These are phyloP conservation scores for Leptographium flavum DNA, from an alignment of 2,329 filamentous ascomycete genomes.

Conservation along the genomic window DNA sequence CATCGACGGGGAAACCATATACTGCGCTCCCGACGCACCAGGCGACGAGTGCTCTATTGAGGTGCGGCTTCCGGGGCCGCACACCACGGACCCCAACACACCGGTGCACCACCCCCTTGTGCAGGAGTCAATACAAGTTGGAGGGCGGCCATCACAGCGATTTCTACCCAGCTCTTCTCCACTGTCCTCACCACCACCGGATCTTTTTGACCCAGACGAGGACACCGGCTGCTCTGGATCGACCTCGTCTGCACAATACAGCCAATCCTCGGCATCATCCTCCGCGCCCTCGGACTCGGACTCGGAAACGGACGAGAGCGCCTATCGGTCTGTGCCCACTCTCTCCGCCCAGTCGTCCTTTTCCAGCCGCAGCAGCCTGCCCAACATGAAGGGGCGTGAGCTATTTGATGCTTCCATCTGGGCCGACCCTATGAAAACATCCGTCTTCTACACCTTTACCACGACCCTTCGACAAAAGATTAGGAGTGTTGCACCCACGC, in stretches of 20 bases:
- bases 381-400: slow-evolving; percentile 55
- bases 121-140: slow-evolving; percentile 7
- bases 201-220: slow-evolving; percentile 36
- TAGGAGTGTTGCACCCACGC: slow-evolving; percentile 46
- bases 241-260: slow-evolving; percentile 23
- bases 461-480: slow-evolving; percentile 53
- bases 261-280: slow-evolving; percentile 17
- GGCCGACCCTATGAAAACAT: slow-evolving; percentile 52
- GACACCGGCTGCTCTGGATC: slow-evolving; percentile 13
- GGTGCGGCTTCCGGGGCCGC: slow-evolving; percentile 4
- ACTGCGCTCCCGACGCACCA: not conserved
- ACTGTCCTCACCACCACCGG: slow-evolving; percentile 40
- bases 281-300: slow-evolving; percentile 7
- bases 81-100: not conserved
- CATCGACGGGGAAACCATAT: not conserved
- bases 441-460: slow-evolving; percentile 59
- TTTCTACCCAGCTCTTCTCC: slow-evolving; percentile 32
- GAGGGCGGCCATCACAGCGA: slow-evolving; percentile 8
- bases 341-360: slow-evolving; percentile 18
- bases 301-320: slow-evolving; percentile 31
- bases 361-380: slow-evolving; percentile 23
- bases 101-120: not conserved
- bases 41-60: slow-evolving; percentile 4
- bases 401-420: slow-evolving; percentile 59
- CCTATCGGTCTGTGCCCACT: slow-evolving; percentile 22